These are phyloP conservation scores for Acacia melanoxylon DNA, from an alignment of 306 rosid species.

Conservation along the genomic window DNA sequence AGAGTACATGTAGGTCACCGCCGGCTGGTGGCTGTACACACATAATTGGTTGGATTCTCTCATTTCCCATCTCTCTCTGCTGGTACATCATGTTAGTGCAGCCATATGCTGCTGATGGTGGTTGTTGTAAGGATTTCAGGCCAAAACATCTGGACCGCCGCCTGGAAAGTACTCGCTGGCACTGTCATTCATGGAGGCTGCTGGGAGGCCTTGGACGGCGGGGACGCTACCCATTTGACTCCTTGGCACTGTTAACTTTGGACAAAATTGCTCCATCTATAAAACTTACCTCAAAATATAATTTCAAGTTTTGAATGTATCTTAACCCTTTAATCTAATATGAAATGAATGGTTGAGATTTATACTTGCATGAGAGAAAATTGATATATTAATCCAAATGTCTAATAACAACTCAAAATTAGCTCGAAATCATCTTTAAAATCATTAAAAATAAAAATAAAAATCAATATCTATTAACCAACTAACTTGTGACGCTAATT, in stretches of 20 bases:
- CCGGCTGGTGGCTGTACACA: slow-evolving; percentile 47
- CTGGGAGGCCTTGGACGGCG: slow-evolving; percentile 68
- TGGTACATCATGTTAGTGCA: slow-evolving; percentile 61
- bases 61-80: slow-evolving; percentile 56
- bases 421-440: too few relatives aligned
- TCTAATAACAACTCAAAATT: too few relatives aligned
- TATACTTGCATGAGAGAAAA: too few relatives aligned
- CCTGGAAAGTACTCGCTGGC: slow-evolving; percentile 38
- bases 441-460: too few relatives aligned
- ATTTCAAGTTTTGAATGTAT: too few relatives aligned
- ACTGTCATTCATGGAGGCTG: slow-evolving; percentile 36
- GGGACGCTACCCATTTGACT: slow-evolving; percentile 54
- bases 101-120: slow-evolving; percentile 40
- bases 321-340: too few relatives aligned
- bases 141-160: slow-evolving; percentile 47
- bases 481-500: too few relatives aligned
- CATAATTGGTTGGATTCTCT: slow-evolving; percentile 76
- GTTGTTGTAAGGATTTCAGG: slow-evolving; percentile 58
- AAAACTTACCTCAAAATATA: too few relatives aligned
- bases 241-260: slow-evolving; percentile 32
- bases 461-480: too few relatives aligned
- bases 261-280: too few relatives aligned
- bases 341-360: too few relatives aligned
- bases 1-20: slow-evolving; percentile 46
- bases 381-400: too few relatives aligned